Conservation (phyloP, 331 rosid genomes). For the Dryas integrifolia region DNA sequence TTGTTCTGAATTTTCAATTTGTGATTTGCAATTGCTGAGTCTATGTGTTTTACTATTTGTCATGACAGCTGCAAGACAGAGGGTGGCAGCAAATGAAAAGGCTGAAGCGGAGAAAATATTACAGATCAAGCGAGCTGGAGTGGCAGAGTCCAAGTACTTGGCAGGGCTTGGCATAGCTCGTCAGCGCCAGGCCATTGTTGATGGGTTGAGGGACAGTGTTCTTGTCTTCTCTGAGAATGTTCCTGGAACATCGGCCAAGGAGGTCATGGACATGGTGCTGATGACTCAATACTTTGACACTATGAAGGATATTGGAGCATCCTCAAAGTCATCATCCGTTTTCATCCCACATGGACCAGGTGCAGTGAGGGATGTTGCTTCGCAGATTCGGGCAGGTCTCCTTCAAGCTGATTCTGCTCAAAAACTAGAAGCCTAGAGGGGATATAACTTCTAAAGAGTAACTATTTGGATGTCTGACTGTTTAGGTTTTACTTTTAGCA, state of each 20-base stretch:
- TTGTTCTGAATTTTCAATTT: background rate
- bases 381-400: slow-evolving; percentile 79
- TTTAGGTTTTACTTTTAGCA: background rate
- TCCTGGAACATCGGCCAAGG: slow-evolving; percentile 68
- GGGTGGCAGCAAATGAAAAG: slow-evolving; percentile 83
- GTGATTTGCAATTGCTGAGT: background rate
- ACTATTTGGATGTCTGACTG: no score
- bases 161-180: slow-evolving; percentile 82
- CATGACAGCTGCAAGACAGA: slow-evolving; percentile 67
- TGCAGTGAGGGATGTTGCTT: slow-evolving; percentile 64
- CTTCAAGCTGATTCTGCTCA: slow-evolving; percentile 45
- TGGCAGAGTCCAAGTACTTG: slow-evolving; percentile 77
- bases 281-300: slow-evolving; percentile 88
- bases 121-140: slow-evolving; percentile 83
- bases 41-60: slow-evolving; percentile 6
- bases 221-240: slow-evolving; percentile 70
- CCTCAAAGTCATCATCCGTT: slow-evolving; percentile 70
- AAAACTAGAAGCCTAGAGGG: background rate
- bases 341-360: slow-evolving; percentile 93
- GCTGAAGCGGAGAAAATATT: slow-evolving; percentile 81
- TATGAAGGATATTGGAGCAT: slow-evolving; percentile 84
- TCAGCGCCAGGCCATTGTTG: slow-evolving; percentile 85
- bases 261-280: slow-evolving; percentile 87
- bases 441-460: background rate
- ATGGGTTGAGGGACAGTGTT: slow-evolving; percentile 70